phyloP scores from a whole-genome alignment of 495 filamentous ascomycete species.

The Apiosordaria backusii region DNA sequence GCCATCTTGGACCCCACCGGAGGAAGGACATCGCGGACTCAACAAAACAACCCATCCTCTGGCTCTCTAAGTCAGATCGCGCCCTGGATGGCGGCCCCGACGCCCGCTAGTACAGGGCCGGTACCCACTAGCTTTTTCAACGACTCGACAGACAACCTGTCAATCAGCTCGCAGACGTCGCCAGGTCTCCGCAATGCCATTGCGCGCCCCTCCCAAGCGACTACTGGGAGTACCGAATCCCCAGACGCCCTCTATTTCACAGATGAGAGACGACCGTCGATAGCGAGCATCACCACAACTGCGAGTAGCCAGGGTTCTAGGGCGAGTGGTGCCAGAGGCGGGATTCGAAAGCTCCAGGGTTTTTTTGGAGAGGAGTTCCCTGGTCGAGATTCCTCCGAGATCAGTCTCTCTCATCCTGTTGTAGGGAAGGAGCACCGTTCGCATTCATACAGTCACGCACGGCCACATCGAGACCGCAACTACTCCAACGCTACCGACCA shows the following conservation, averaged over 20 bases:
- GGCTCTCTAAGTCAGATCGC: constrained; percentile 43
- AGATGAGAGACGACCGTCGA: constrained; percentile 80
- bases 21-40: constrained; percentile 47
- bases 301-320: constrained; percentile 89
- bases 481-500: constrained; percentile 66
- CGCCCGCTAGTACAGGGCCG: constrained; percentile 30
- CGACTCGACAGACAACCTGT: constrained; percentile 63
- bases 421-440: constrained; percentile 50
- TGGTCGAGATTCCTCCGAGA: constrained; percentile 65
- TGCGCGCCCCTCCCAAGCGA: constrained; percentile 46
- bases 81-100: constrained; percentile 46
- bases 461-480: constrained; percentile 63
- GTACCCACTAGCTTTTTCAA: constrained; percentile 55
- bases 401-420: constrained; percentile 57
- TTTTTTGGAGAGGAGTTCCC: constrained; percentile 87
- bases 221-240: constrained; percentile 59
- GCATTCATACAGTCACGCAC: constrained; percentile 56
- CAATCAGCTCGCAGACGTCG: constrained; percentile 56
- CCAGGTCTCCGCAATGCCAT: constrained; percentile 65
- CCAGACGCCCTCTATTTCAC: constrained; percentile 60
- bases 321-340: constrained; percentile 62
- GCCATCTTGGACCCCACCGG: constrained; percentile 60
- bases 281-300: constrained; percentile 79
- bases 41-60: constrained; percentile 51
- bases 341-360: constrained; percentile 70